phyloP scores from a whole-genome alignment of 1,284 basidiomycete genomes.

The Neonothopanus nambi region DNA sequence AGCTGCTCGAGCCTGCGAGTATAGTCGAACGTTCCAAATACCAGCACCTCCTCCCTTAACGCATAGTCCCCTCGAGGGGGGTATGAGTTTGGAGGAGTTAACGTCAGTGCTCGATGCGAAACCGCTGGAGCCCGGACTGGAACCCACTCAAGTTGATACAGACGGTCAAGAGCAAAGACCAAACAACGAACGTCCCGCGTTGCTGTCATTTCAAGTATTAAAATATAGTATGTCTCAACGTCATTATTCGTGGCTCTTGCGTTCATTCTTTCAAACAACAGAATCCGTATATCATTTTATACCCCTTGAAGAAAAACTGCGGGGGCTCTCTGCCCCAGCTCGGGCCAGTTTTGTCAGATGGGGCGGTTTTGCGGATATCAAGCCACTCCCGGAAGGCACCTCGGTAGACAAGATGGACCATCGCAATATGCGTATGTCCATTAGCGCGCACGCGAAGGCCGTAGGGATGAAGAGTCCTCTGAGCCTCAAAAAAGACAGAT shows the following conservation, averaged over 20 bases:
- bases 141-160: background rate
- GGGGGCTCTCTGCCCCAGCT: background rate
- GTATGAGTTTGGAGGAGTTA: background rate
- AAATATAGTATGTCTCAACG: slow-evolving; percentile 1
- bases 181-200: background rate
- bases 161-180: background rate
- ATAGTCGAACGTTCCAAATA: background rate
- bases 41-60: background rate
- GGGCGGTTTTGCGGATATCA: slow-evolving; percentile 19
- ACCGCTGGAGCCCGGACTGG: background rate
- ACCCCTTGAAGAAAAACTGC: background rate
- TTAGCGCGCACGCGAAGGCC: background rate
- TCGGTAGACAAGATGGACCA: slow-evolving; percentile 14
- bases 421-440: slow-evolving; percentile 18
- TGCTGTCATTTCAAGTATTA: slow-evolving; percentile 1
- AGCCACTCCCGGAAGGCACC: background rate
- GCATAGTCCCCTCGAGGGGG: background rate
- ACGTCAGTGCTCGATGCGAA: background rate
- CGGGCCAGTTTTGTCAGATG: slow-evolving; percentile 16
- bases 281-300: background rate
- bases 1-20: background rate
- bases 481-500: background rate
- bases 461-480: background rate
- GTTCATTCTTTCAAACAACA: background rate
- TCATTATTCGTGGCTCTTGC: background rate